Base-by-base conservation (phyloP, 148 eudicot species). In the Selenicereus undatus region DNA sequence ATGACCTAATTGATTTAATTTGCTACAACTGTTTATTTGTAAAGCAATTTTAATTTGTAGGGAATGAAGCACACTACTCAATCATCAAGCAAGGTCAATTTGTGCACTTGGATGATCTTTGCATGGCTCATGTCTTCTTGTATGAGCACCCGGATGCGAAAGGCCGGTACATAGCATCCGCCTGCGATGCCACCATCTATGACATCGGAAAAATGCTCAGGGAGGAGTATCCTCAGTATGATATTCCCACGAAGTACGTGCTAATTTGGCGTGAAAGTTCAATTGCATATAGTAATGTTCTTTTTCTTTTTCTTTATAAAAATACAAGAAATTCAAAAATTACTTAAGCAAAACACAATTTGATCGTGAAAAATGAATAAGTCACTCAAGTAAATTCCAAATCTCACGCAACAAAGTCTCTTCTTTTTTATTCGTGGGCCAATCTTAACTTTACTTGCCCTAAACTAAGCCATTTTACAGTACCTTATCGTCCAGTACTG, bases 81-180 rank as follows among this genome's bases (percentile, higher is more conserved):
- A 93, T 95, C 14, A 92, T 95, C 16, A 90, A 87, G 86, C 97
- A 95, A 78, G 91, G 97, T 0, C 97, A 93, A 65, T 95, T 81
- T 80, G 94, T 95, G 81, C 98, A 95, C 83, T 72, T 93, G 69
- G 98, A 95, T 75, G 98, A 95, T 84, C 89, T 95, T 21, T 93
- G 97, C 42, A 94, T 91, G 88, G 84, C 92, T 62, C 97, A 93
- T 77, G 93, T 95, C 76, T 93, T 86, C 90, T 81, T 95, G 81
- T 91, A 84, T 54, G 98, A 95, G 86, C 80, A 89, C 43, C 91
- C 92, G 11, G 80, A 84, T 26, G 94, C 94, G 1, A 78, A 89
- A 29, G 98, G 98, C 11, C 95, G 98, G 74, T 95, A 89, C 86
- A 89, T 95, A 60, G 94, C 97, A 82, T 95, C 97, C 5, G 89